phyloP scores from a whole-genome alignment of 2,329 filamentous ascomycete species.

The Fusarium virguliforme region DNA sequence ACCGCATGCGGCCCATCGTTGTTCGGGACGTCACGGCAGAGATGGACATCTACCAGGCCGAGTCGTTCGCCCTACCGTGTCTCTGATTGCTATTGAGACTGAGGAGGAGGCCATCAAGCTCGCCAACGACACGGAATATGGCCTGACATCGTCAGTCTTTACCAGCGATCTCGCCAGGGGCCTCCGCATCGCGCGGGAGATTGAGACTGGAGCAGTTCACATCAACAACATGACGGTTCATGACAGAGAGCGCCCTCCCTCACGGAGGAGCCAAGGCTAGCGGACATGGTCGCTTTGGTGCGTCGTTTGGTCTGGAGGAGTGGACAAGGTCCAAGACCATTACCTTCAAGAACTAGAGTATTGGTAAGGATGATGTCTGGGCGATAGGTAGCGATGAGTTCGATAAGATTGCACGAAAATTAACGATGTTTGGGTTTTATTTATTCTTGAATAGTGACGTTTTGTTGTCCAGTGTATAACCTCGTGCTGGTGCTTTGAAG shows the following conservation, averaged over 20 bases:
- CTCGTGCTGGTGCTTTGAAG: too few species aligned
- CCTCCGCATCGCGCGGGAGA: constrained; percentile 72
- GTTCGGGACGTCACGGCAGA: constrained; percentile 72
- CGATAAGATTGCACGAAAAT: background rate
- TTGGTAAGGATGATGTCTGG: background rate
- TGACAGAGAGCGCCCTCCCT: constrained; percentile 74
- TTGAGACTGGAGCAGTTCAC: constrained; percentile 78
- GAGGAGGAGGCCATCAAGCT: constrained; percentile 81
- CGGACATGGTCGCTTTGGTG: constrained; percentile 75
- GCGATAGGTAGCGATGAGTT: background rate
- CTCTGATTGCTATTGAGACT: constrained; percentile 74
- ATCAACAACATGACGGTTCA: constrained; percentile 78
- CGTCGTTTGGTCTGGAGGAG: constrained; percentile 69
- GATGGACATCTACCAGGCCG: constrained; percentile 83
- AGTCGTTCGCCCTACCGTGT: constrained; percentile 84
- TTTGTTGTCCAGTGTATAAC: background rate
- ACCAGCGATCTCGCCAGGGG: constrained; percentile 76
- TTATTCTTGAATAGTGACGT: background rate
- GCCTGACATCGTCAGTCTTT: constrained; percentile 80
- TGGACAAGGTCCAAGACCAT: constrained; percentile 77
- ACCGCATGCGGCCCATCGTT: constrained; percentile 75
- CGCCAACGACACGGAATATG: constrained; percentile 88
- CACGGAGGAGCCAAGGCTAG: constrained; percentile 78
- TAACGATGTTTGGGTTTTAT: background rate
- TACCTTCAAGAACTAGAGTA: constrained; percentile 65